Evolutionary conservation across 257 asterid genomes (phyloP), one percentile per base, ranked within the genome.

Genomic region (Mentha longifolia): DNA sequence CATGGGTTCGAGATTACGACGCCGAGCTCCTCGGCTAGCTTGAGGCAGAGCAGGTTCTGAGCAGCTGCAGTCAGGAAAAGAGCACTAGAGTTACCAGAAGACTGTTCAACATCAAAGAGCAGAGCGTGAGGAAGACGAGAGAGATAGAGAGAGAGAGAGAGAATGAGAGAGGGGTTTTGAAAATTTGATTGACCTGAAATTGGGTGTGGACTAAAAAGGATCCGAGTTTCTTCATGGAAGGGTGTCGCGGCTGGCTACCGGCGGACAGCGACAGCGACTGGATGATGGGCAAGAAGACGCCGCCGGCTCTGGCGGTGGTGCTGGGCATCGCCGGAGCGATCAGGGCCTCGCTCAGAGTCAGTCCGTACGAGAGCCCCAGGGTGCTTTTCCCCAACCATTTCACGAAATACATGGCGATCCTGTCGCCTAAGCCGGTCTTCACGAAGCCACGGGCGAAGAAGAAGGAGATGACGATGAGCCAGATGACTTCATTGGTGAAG

Each of bases 321-420:
- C 98, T 92, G 7, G 97, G 97, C 98, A 92, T 92, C 0, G 98
- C 98, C 72, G 96, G 97, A 45, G 98, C 91, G 76, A 92, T 88
- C 87, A 92, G 71, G 5, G 97, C 96, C 92, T 92, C 98, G 41
- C 97, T 89, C 74, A 92, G 66, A 9, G 96, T 80, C 83, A 92
- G 67, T 9, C 98, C 98, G 66, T 89, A 92, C 0, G 98, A 92
- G 85, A 92, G 72, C 9, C 98, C 97, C 16, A 92, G 82, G 1
- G 98, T 92, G 58, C 98, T 89, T 71, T 86, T 89, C 75, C 96
- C 98, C 75, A 92, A 55, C 95, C 91, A 89, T 57, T 85, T 92
- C n/a, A 92, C 98, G 37, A 92, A 92, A 61, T 88, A 89, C 0
- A 87, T 92, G 2, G 97, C 97, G 68, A 92, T 88, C 15, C 97